A percentile compares a stretch with the other conserved stretches of the same genome.
These are phyloP conservation scores for Acanthamoeba culbertsoni DNA, from an alignment of 208 protist species.

Conservation along the genomic window DNA sequence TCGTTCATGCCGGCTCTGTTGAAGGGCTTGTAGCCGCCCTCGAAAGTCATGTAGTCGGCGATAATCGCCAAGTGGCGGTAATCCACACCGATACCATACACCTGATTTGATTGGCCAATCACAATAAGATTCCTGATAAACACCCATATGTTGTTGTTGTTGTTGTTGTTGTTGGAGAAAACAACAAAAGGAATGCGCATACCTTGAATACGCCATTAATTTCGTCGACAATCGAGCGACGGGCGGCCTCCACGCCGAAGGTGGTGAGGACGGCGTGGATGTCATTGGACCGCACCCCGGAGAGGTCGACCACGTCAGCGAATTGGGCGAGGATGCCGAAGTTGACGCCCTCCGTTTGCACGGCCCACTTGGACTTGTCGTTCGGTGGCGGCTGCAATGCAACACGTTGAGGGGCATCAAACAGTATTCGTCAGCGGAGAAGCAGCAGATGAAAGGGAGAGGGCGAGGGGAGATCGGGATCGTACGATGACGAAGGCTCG, in stretches of 20 bases:
- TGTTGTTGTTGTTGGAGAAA: no score
- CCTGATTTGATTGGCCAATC: neutral
- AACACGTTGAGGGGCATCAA: neutral
- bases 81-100: constrained; percentile 91
- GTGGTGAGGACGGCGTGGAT: constrained; percentile 71
- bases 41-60: constrained; percentile 88
- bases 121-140: neutral
- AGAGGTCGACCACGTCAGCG: constrained; percentile 71
- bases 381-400: neutral
- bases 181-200: neutral
- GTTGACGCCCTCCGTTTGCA: constrained; percentile 87
- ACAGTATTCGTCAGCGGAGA: neutral
- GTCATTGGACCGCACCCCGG: constrained; percentile 83
- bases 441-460: neutral
- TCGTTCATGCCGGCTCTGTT: constrained; percentile 83
- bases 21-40: constrained; percentile 80
- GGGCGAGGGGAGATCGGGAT: neutral
- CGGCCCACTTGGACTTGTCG: neutral
- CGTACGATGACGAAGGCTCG: constrained; percentile 65
- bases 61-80: constrained; percentile 85
- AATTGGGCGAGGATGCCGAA: constrained; percentile 70
- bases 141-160: no score
- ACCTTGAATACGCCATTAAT: constrained; percentile 82
- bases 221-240: constrained; percentile 81
- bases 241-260: constrained; percentile 88